Evolutionary conservation across 176 grass and related monocot genomes (phyloP).

Genomic region (Dactylis glomerata): DNA sequence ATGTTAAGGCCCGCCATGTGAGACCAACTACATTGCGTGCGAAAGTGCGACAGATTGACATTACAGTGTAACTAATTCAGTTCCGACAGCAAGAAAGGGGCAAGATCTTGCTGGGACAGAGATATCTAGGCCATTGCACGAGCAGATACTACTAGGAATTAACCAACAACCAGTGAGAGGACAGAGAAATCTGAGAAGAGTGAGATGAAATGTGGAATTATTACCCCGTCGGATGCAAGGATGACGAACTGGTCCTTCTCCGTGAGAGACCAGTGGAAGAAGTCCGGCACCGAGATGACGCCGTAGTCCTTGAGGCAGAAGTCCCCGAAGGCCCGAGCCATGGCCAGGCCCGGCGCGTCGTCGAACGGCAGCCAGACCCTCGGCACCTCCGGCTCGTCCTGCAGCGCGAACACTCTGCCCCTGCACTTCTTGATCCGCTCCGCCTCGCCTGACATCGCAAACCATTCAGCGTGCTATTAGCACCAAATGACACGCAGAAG

Average conservation of each 20-base stretch:
- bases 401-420: conserved; percentile 90
- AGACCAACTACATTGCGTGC: conserved; percentile 27
- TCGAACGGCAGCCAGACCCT: conserved; percentile 97
- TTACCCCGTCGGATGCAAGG: conserved; percentile 95
- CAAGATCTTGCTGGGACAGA: conserved; percentile 29
- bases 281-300: conserved; percentile 93
- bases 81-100: conserved; percentile 10
- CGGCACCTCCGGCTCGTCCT: conserved; percentile 95
- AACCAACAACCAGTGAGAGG: neutral
- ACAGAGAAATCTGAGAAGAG: neutral
- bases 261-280: conserved; percentile 84
- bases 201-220: neutral
- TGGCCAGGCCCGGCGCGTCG: conserved; percentile 84
- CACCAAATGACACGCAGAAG: neutral
- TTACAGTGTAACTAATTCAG: conserved; percentile 47
- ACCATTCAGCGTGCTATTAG: neutral
- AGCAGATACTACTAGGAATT: conserved; percentile 1
- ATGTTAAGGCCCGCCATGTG: conserved; percentile 47
- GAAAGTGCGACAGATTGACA: conserved; percentile 51
- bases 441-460: conserved; percentile 63
- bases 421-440: conserved; percentile 94
- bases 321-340: conserved; percentile 94
- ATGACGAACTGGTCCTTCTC: conserved; percentile 83
- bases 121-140: conserved; percentile 27
- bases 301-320: conserved; percentile 98